Conservation (phyloP, 768 basidiomycete genomes). For the Lactarius indigo region DNA sequence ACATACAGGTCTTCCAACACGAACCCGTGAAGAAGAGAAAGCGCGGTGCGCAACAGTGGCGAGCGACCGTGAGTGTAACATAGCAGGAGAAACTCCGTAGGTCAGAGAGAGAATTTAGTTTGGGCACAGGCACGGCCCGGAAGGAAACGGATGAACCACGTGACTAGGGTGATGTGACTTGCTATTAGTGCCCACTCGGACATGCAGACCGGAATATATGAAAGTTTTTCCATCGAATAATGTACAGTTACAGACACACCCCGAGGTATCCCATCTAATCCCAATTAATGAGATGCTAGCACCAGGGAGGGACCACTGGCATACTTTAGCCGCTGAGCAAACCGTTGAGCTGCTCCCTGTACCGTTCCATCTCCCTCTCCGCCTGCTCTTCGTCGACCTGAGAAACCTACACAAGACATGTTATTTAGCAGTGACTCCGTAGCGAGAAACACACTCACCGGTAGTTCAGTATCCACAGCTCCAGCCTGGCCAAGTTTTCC, state of each 20-base stretch:
- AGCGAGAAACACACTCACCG: slow-evolving; percentile 49
- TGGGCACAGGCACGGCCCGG: slow-evolving; percentile 4
- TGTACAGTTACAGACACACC: not conserved
- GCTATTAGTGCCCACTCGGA: not conserved
- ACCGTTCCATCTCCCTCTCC: slow-evolving; percentile 85
- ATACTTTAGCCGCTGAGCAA: slow-evolving; percentile 58
- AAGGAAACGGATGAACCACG: not conserved
- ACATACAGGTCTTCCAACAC: slow-evolving; percentile 21
- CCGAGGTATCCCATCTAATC: not conserved
- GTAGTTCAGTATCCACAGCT: slow-evolving; percentile 63
- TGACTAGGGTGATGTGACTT: not conserved
- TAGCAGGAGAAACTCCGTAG: slow-evolving; percentile 33
- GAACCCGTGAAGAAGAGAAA: slow-evolving; percentile 47
- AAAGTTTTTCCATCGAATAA: not conserved
- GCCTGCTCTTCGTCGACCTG: slow-evolving; percentile 80
- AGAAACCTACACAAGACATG: slow-evolving; percentile 39
- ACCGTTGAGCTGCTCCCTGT: slow-evolving; percentile 85
- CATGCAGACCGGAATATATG: not conserved
- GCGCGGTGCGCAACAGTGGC: slow-evolving; percentile 53
- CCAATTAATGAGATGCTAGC: not conserved
- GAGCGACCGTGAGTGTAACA: slow-evolving; percentile 61
- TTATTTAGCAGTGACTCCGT: not conserved
- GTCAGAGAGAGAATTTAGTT: slow-evolving; percentile 24
- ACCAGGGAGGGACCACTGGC: not conserved
- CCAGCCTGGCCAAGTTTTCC: slow-evolving; percentile 92